These are phyloP conservation scores for Microcyclosporella mali DNA, from an alignment of 2,329 filamentous ascomycete genomes.

Conservation along the genomic window DNA sequence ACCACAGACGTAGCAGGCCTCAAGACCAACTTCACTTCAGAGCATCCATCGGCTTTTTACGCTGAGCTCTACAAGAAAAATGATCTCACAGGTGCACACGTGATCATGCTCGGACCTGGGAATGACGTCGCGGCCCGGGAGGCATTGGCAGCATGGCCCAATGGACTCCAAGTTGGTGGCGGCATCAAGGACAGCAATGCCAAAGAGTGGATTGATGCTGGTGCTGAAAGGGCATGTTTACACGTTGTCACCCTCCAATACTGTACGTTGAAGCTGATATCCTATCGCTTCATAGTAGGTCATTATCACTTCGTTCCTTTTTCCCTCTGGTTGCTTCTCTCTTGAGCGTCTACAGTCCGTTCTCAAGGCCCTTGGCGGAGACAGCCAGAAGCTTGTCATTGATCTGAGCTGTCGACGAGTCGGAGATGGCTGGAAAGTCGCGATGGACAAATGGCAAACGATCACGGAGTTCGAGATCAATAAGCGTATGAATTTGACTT, in stretches of 20 bases:
- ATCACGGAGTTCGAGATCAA: slow-evolving; percentile 94
- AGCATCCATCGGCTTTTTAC: slow-evolving; percentile 74
- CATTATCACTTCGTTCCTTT: slow-evolving; percentile 93
- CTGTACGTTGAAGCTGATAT: slow-evolving; percentile 9
- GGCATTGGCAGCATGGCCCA: slow-evolving; percentile 71
- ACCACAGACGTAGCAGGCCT: slow-evolving; percentile 40
- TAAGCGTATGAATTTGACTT: slow-evolving; percentile 52
- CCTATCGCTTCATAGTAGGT: slow-evolving; percentile 54
- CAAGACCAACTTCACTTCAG: slow-evolving; percentile 88
- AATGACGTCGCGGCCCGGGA: slow-evolving; percentile 75
- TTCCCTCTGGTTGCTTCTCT: slow-evolving; percentile 77
- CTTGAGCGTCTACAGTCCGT: slow-evolving; percentile 68
- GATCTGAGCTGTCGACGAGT: slow-evolving; percentile 84
- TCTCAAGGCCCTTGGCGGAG: slow-evolving; percentile 63
- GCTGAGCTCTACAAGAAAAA: slow-evolving; percentile 73
- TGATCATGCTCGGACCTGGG: slow-evolving; percentile 90
- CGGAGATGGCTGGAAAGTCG: slow-evolving; percentile 81
- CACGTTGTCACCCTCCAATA: background rate
- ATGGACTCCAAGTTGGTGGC: slow-evolving; percentile 82
- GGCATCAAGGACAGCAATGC: slow-evolving; percentile 86
- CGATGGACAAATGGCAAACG: slow-evolving; percentile 98
- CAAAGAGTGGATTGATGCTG: slow-evolving; percentile 73
- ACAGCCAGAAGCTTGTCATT: slow-evolving; percentile 79
- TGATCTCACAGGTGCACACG: slow-evolving; percentile 71
- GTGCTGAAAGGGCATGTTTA: slow-evolving; percentile 73